Percentiles rank a stretch among this genome's conserved stretches.
Conservation (phyloP, 2,329 filamentous ascomycete genomes). For the Colletotrichum kahawae region DNA sequence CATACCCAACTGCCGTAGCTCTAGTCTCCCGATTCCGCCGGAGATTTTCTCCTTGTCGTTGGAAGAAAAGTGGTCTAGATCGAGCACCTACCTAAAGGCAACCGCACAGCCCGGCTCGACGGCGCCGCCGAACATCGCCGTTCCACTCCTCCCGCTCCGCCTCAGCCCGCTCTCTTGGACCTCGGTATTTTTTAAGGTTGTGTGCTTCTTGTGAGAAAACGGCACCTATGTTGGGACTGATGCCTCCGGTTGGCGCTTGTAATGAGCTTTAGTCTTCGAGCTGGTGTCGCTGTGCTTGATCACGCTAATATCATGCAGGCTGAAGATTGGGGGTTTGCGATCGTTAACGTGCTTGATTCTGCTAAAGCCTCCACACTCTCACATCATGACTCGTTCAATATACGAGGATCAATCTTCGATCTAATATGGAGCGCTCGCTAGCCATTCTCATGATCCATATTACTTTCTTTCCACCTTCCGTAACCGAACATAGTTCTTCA, state of each 20-base stretch:
- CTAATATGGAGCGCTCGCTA: background rate
- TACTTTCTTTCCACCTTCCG: background rate
- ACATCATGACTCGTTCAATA: background rate
- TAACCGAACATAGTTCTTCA: background rate
- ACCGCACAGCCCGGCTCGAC: background rate
- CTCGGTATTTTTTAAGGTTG: background rate
- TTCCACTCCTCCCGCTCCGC: background rate
- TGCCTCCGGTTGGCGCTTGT: background rate
- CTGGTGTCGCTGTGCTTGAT: background rate
- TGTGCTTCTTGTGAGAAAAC: background rate
- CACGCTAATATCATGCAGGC: background rate
- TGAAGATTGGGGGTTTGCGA: background rate
- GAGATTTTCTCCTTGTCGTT: background rate
- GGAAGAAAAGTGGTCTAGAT: background rate
- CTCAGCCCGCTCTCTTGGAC: background rate
- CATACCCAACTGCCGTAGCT: background rate
- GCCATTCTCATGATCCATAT: background rate
- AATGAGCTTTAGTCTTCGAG: background rate
- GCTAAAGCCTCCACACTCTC: background rate
- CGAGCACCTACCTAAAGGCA: background rate
- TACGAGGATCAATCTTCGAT: background rate
- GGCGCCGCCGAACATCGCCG: background rate
- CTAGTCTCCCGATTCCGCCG: background rate
- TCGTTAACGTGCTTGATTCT: accelerated
- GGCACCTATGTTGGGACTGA: background rate